Conservation (phyloP, 805 yeast species). For the Saccharomyces eubayanus region DNA sequence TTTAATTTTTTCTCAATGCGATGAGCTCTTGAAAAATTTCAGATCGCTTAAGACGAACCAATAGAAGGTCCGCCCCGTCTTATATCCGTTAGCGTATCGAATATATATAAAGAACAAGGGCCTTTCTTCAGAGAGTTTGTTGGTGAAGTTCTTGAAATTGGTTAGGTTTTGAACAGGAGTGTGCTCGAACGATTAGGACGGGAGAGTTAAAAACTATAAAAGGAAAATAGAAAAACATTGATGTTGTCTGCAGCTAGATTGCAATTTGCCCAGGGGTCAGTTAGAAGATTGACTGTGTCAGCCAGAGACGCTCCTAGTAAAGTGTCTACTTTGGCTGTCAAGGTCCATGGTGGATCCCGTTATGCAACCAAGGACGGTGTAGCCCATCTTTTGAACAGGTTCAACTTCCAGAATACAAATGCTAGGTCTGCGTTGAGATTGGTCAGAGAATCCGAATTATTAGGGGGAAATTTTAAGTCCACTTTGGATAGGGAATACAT, state of each 20-base stretch:
- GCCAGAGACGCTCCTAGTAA: conserved; percentile 55
- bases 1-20: not conserved
- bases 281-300: conserved; percentile 36
- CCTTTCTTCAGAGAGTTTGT: not conserved
- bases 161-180: not conserved
- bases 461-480: conserved; percentile 75
- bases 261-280: conserved; percentile 19
- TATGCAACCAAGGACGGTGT: conserved; percentile 63
- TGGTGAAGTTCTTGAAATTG: not conserved
- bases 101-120: not conserved
- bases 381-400: conserved; percentile 77
- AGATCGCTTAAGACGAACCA: not conserved
- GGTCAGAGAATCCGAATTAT: conserved; percentile 87
- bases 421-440: conserved; percentile 83
- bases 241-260: conserved; percentile 18
- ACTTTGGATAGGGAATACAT: conserved; percentile 76
- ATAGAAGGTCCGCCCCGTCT: not conserved
- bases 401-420: conserved; percentile 73
- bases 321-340: conserved; percentile 69
- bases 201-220: not conserved
- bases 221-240: not conserved
- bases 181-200: not conserved
- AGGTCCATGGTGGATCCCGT: conserved; percentile 83
- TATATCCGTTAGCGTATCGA: not conserved
- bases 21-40: not conserved